Evolutionary conservation across 2,329 filamentous ascomycete species (phyloP).

Genomic region (Botrytis tulipae): DNA sequence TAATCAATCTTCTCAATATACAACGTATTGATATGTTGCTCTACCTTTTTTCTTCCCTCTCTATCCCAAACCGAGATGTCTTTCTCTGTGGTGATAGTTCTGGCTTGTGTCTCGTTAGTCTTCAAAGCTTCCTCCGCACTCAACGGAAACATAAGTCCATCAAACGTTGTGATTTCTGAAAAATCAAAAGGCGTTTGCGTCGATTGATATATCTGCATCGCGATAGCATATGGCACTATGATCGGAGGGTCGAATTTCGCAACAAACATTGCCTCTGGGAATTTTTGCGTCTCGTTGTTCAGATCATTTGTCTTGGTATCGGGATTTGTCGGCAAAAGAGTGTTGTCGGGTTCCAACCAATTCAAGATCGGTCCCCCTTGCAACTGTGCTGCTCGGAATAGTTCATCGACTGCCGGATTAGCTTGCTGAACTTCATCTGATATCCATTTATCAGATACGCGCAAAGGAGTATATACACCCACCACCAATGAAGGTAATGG

Average conservation of each 20-base stretch:
- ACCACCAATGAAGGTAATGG: conserved; percentile 42
- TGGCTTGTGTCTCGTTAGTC: conserved; percentile 50
- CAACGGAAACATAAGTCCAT: conserved; percentile 52
- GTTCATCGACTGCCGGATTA: conserved; percentile 46
- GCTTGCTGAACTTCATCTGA: conserved; percentile 63
- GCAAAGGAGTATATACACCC: conserved; percentile 55
- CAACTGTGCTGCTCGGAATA: conserved; percentile 36
- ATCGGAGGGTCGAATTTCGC: conserved; percentile 74
- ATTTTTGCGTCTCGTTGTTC: conserved; percentile 54
- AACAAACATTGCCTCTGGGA: conserved; percentile 72
- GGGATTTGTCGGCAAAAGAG: conserved; percentile 50
- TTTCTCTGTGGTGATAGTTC: conserved; percentile 52
- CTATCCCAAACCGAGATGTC: conserved; percentile 44
- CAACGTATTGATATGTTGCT: conserved; percentile 57
- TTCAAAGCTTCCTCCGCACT: conserved; percentile 48
- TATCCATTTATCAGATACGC: conserved; percentile 74
- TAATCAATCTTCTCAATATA: conserved; percentile 73
- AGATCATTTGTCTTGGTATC: conserved; percentile 51
- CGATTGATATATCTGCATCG: conserved; percentile 59
- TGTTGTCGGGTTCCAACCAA: conserved; percentile 72
- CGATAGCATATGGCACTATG: conserved; percentile 63
- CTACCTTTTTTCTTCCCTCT: conserved; percentile 29
- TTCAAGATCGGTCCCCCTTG: conserved; percentile 50
- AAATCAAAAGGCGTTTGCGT: conserved; percentile 59
- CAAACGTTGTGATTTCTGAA: conserved; percentile 47